Conservation (phyloP, 768 basidiomycete genomes). For the Termitomyces sp. region DNA sequence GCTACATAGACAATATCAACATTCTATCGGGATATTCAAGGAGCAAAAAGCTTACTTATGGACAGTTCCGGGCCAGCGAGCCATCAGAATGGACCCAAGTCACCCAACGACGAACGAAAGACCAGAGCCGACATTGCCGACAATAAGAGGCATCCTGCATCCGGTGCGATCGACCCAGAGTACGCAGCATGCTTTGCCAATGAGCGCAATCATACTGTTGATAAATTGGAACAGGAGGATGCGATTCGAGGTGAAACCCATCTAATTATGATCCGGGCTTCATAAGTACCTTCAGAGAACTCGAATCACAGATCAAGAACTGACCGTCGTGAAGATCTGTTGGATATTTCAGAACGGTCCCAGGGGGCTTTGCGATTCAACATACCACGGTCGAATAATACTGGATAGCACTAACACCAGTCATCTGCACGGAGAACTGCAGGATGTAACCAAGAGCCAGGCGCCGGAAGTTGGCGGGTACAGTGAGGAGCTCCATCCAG, state of each 20-base stretch:
- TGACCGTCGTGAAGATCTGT: constrained; percentile 34
- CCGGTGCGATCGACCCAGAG: constrained; percentile 41
- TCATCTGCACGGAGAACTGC: constrained; percentile 61
- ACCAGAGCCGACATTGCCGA: constrained; percentile 38
- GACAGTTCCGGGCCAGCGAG: constrained; percentile 40
- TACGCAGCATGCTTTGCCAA: constrained; percentile 47
- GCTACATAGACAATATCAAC: constrained; percentile 14
- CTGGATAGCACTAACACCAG: constrained; percentile 54
- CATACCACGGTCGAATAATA: constrained; percentile 45
- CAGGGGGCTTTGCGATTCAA: not conserved
- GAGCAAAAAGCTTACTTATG: constrained; percentile 27
- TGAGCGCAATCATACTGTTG: constrained; percentile 50
- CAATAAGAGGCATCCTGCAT: constrained; percentile 35
- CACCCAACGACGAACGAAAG: constrained; percentile 41
- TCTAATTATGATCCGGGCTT: constrained; percentile 26
- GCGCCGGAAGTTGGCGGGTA: constrained; percentile 43
- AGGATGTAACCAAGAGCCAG: constrained; percentile 43
- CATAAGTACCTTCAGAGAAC: not conserved
- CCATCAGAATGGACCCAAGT: constrained; percentile 42
- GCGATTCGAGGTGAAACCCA: constrained; percentile 41
- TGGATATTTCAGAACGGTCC: not conserved
- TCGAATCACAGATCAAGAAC: constrained; percentile 10
- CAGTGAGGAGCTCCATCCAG: constrained; percentile 37
- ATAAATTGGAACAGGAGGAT: constrained; percentile 51
- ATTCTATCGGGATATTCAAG: not conserved